These are phyloP conservation scores for Carallia pectinifolia DNA, from an alignment of 345 rosid species.

Conservation along the genomic window DNA sequence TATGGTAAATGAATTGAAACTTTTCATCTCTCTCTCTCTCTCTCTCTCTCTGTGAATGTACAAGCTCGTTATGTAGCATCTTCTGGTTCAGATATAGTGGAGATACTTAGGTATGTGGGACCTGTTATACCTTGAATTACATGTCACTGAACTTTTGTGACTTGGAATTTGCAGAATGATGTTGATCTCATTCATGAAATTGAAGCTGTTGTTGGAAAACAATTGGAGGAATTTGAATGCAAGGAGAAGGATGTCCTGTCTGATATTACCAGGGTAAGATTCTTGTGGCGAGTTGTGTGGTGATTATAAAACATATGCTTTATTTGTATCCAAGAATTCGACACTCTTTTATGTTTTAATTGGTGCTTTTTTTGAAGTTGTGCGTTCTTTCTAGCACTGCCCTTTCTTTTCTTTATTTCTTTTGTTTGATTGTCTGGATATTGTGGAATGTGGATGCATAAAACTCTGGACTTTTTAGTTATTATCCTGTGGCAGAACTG, in stretches of 20 bases:
- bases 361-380: too few species aligned
- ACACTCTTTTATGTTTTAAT: not conserved
- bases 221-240: constrained; percentile 59
- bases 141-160: constrained; percentile 18
- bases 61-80: not conserved
- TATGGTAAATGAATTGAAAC: too few species aligned
- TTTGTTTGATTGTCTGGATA: too few species aligned
- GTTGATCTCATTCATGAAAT: constrained; percentile 69
- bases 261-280: constrained; percentile 61
- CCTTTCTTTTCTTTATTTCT: too few species aligned
- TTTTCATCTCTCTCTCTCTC: too few species aligned
- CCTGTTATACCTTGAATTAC: not conserved
- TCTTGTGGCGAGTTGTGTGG: too few species aligned
- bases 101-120: not conserved
- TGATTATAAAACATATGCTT: not conserved
- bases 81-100: not conserved
- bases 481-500: too few species aligned
- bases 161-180: constrained; percentile 58
- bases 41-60: too few species aligned
- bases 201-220: constrained; percentile 66
- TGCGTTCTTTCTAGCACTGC: too few species aligned
- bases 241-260: constrained; percentile 75
- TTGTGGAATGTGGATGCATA: too few species aligned
- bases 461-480: too few species aligned
- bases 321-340: not conserved